Evolutionary conservation across 352 stramenopile species (phyloP), one percentile per base, ranked within the genome.

Genomic region (Globisporangium paroecandrum): DNA sequence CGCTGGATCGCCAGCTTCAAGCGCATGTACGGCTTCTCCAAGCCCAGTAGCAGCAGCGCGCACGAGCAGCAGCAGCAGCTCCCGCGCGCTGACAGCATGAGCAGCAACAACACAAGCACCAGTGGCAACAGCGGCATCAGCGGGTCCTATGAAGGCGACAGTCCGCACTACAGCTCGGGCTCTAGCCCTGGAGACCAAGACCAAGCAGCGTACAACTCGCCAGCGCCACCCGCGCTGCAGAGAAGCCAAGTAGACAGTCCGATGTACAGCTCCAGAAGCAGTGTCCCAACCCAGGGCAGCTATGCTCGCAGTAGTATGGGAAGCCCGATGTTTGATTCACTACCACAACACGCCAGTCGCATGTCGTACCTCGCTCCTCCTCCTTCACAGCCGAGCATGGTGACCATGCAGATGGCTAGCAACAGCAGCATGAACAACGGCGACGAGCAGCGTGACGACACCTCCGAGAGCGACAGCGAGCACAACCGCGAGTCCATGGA

Each of bases 1-100:
- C 57, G 68, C 20, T 91, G 83, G 83, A 79, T 91, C 55, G 32
- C 72, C 49, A 68, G 68, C 51, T 90, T 90, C 58, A 88, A 88
- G 67, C 75, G 75, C 12, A 71, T 82, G 24, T 84, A 91, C 57
- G 74, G 76, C 22, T 77, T 90, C 46, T 38, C 70, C 10, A 55
- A 55, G 7, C 20, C 10, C 57, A 58, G 18, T 5, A 49, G 43
- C 43, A 20, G 43, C 41, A 47, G 18, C 4, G 43, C 18, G 36
- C 36, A 43, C 36, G 36, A 43, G 36, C 36, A 43, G 34, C 34
- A 38, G 34, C 34, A 65, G 65, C 53, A 56, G 56, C 15, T 58
- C 53, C 24, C 38, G 25, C 22, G 66, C 60, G 20, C 65, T 13
- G 61, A 36, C 58, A 65, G 34, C 47, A 63, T 55, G 47, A 64